Conservation (phyloP, 306 rosid species). For the Canavalia gladiata region DNA sequence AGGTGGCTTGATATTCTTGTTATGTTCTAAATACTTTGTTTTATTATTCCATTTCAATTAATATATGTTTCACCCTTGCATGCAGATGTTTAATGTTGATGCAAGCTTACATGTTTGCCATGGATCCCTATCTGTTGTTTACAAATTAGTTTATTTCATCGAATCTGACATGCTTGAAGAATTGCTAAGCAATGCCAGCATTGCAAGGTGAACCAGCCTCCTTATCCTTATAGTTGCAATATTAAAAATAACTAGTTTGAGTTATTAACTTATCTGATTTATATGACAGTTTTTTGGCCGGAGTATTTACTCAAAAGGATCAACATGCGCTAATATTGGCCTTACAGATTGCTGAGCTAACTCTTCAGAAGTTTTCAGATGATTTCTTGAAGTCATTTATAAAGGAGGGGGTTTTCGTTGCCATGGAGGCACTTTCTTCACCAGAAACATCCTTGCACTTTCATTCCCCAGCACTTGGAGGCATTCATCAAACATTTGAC, state of each 20-base stretch:
- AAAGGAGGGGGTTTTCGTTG: conserved; percentile 94
- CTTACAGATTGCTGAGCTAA: conserved; percentile 78
- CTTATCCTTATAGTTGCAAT: conserved; percentile 38
- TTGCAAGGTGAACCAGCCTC: conserved; percentile 77
- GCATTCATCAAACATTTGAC: conserved; percentile 59
- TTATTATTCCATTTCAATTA: conserved; percentile 31
- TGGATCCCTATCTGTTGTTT: conserved; percentile 80
- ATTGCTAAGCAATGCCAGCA: conserved; percentile 72
- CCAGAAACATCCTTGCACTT: conserved; percentile 73
- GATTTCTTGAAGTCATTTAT: conserved; percentile 74
- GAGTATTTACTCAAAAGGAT: conserved; percentile 94
- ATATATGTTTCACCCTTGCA: conserved; percentile 39
- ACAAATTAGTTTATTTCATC: conserved; percentile 79
- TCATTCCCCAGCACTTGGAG: conserved; percentile 66
- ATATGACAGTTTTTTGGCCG: conserved; percentile 86
- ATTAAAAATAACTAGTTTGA: conserved; percentile 47
- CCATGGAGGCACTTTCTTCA: conserved; percentile 75
- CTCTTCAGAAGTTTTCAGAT: conserved; percentile 79
- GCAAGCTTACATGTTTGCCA: conserved; percentile 85
- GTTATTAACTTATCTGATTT: conserved; percentile 48
- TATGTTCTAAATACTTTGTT: conserved; percentile 5
- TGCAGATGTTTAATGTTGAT: conserved; percentile 92
- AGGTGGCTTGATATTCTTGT: conserved; percentile 66
- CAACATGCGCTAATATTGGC: conserved; percentile 82
- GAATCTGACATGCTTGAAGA: conserved; percentile 80